Evolutionary conservation across 805 yeast species (phyloP).

Genomic region (Yarrowia keelungensis): DNA sequence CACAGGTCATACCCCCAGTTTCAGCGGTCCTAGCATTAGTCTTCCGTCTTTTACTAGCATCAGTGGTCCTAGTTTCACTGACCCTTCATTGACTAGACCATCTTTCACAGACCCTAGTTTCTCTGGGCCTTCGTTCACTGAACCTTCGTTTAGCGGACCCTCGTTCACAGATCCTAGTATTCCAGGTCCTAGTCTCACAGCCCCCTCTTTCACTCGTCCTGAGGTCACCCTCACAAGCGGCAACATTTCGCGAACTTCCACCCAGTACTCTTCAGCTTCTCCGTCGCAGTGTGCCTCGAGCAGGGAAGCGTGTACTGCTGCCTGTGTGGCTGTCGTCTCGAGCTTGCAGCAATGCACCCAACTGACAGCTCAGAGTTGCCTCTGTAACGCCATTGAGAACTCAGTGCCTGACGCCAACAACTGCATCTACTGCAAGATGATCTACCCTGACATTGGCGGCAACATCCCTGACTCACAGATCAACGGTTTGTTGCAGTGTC

Average conservation of each 20-base stretch:
- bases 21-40: no score
- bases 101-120: neutral
- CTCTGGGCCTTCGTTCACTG: neutral
- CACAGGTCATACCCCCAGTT: neutral
- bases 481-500: neutral
- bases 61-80: no score
- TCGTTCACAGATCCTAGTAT: neutral
- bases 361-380: neutral
- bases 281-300: neutral
- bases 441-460: neutral
- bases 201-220: neutral
- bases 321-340: neutral
- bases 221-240: conserved; percentile 1
- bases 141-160: no score
- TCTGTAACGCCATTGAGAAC: neutral
- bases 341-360: neutral
- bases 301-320: neutral
- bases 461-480: conserved; percentile 1
- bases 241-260: neutral
- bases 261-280: neutral
- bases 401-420: neutral
- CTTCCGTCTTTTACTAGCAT: no score
- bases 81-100: neutral
- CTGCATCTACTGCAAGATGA: conserved; percentile 1
- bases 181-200: neutral